phyloP scores from a whole-genome alignment of 2,329 filamentous ascomycete genomes.

The Leptographium lundbergii region DNA sequence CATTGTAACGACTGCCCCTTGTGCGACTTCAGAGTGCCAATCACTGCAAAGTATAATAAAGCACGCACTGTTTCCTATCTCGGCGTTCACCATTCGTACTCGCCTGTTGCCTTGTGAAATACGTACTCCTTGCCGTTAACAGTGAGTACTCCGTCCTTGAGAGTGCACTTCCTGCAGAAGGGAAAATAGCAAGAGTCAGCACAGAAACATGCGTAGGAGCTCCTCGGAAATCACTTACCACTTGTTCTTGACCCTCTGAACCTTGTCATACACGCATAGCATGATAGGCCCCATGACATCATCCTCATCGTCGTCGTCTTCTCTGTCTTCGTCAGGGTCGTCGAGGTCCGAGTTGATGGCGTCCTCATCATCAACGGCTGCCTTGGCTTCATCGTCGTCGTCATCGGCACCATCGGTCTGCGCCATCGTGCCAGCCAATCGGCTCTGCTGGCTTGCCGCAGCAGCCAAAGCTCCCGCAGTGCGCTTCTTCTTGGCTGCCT shows the following conservation, averaged over 20 bases:
- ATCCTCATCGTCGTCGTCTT: conserved; percentile 78
- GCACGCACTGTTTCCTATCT: not conserved
- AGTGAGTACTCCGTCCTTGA: conserved; percentile 91
- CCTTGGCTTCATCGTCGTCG: conserved; percentile 48
- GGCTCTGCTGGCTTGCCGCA: conserved; percentile 1
- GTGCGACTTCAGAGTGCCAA: not conserved
- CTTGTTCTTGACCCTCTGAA: conserved; percentile 98
- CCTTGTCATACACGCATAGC: conserved; percentile 99
- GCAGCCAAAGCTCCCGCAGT: conserved; percentile 12
- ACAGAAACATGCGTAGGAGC: not conserved
- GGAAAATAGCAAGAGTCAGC: not conserved
- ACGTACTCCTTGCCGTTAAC: conserved; percentile 93
- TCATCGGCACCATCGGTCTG: conserved; percentile 51
- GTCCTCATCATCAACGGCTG: conserved; percentile 65
- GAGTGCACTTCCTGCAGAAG: conserved; percentile 71
- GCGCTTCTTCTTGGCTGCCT: conserved; percentile 28
- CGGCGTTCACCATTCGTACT: conserved; percentile 77
- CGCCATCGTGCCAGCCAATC: conserved; percentile 1
- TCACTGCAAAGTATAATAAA: not conserved
- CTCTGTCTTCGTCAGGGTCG: conserved; percentile 75
- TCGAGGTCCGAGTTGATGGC: conserved; percentile 98
- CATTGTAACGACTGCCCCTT: not conserved
- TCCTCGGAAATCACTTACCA: conserved; percentile 41
- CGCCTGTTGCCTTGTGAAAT: conserved; percentile 93
- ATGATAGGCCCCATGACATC: conserved; percentile 80